Percentiles rank a stretch among this genome's conserved stretches.
phyloP scores from a whole-genome alignment of 768 basidiomycete species.

The Psilocybe tampanensis region DNA sequence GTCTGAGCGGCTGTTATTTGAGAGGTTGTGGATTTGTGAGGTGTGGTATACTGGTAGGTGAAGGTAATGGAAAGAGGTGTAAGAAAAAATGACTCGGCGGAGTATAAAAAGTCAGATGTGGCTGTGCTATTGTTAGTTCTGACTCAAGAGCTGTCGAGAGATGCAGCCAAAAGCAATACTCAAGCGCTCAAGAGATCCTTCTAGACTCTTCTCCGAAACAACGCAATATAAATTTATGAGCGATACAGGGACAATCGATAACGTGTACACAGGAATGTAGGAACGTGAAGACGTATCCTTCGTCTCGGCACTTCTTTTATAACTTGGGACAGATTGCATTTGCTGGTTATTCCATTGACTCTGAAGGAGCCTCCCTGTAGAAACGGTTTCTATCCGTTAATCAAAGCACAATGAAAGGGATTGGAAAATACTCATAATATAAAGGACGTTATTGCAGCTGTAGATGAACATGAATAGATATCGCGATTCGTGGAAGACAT shows the following conservation, averaged over 20 bases:
- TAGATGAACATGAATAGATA: slow-evolving; percentile 1
- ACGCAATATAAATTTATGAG: neutral
- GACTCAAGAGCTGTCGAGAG: neutral
- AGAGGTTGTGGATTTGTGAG: slow-evolving; percentile 1
- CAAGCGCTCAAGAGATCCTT: neutral
- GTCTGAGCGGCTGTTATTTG: neutral
- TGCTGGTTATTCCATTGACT: slow-evolving; percentile 26
- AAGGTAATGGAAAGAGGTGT: slow-evolving; percentile 6
- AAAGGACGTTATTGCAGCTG: slow-evolving; percentile 95
- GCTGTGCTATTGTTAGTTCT: slow-evolving; percentile 2
- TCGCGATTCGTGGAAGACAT: slow-evolving; percentile 3
- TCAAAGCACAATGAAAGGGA: slow-evolving; percentile 6
- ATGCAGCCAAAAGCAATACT: neutral
- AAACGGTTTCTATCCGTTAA: slow-evolving; percentile 29
- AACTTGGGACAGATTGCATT: neutral
- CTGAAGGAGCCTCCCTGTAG: slow-evolving; percentile 77
- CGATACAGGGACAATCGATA: neutral
- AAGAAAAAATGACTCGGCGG: slow-evolving; percentile 21
- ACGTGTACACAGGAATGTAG: neutral
- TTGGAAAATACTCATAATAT: slow-evolving; percentile 74
- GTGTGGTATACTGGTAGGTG: slow-evolving; percentile 21
- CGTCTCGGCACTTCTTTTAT: neutral
- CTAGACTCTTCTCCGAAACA: neutral
- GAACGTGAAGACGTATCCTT: neutral
- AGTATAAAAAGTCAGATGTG: slow-evolving; percentile 12